Conservation (phyloP, 2,329 filamentous ascomycete genomes). For the Zymoseptoria ardabiliae region DNA sequence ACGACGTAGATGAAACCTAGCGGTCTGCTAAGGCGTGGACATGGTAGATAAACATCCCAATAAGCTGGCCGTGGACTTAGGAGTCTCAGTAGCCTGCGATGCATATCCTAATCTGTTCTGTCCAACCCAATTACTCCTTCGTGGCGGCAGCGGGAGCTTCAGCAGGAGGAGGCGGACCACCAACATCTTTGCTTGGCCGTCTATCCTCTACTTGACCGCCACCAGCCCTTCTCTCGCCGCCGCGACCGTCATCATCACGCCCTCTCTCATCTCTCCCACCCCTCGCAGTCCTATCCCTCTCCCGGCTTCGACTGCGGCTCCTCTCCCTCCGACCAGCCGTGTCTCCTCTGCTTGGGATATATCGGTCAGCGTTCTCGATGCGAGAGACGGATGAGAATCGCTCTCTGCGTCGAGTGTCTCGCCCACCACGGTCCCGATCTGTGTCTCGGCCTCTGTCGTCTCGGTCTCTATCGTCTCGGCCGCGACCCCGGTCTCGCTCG, state of each 20-base stretch:
- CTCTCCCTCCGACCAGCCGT: slow-evolving; percentile 5
- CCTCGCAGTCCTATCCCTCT: slow-evolving; percentile 14
- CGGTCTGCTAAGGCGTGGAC: too few relatives aligned
- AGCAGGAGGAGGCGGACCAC: neutral
- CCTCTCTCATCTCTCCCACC: neutral
- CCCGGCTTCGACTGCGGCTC: slow-evolving; percentile 7
- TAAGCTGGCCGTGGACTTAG: neutral
- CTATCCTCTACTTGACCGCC: neutral
- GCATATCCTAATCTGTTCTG: neutral
- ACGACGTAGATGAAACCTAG: neutral
- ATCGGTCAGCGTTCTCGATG: slow-evolving; percentile 22
- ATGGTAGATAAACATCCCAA: neutral
- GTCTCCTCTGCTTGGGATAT: slow-evolving; percentile 26
- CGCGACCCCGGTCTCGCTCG: slow-evolving; percentile 24
- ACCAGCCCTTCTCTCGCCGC: neutral
- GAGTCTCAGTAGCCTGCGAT: neutral
- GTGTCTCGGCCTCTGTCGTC: slow-evolving; percentile 7
- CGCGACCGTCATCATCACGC: neutral
- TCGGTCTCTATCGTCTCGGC: slow-evolving; percentile 27
- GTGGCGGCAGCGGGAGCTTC: neutral
- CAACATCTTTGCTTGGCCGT: neutral
- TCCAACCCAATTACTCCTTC: neutral
- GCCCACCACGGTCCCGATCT: neutral
- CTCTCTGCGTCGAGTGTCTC: neutral
- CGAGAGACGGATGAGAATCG: neutral